Conservation (phyloP, 441 rosid species). For the Bruguiera hainesii region DNA sequence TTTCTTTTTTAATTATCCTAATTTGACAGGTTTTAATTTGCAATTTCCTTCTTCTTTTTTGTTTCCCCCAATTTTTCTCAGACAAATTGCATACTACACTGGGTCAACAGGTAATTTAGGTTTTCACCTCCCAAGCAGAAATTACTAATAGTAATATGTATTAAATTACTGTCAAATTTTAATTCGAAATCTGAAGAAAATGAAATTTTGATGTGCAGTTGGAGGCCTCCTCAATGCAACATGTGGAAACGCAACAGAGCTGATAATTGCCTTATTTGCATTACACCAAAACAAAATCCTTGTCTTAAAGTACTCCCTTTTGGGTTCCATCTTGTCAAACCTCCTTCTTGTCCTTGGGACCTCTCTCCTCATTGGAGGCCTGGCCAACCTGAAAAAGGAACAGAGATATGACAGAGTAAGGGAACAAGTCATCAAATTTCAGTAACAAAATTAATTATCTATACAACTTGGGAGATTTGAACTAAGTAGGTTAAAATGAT, state of each 20-base stretch:
- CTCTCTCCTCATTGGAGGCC: conserved; percentile 88
- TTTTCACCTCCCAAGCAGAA: not conserved
- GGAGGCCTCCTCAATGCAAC: conserved; percentile 96
- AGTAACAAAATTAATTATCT: not conserved
- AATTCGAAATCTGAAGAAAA: conserved; percentile 1
- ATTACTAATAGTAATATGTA: not conserved
- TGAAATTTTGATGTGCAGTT: conserved; percentile 37
- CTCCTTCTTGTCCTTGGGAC: conserved; percentile 91
- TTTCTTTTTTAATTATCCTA: not conserved
- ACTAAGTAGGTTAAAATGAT: not conserved
- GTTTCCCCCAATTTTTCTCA: conserved; percentile 33
- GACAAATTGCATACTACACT: conserved; percentile 81
- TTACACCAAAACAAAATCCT: conserved; percentile 58
- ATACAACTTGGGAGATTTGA: not conserved
- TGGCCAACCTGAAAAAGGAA: conserved; percentile 60
- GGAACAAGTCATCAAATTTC: not conserved
- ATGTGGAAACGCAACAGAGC: conserved; percentile 93
- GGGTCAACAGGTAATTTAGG: conserved; percentile 73
- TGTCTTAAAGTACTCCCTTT: conserved; percentile 74
- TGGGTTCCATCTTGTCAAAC: conserved; percentile 90
- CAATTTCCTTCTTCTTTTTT: not conserved
- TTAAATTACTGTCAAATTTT: not conserved
- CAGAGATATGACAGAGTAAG: conserved; percentile 80
- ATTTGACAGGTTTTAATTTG: conserved; percentile 1
- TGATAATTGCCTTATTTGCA: conserved; percentile 84